Base-by-base conservation (phyloP, 108 stramenopile genomes). In the Skeletonema grethae region DNA sequence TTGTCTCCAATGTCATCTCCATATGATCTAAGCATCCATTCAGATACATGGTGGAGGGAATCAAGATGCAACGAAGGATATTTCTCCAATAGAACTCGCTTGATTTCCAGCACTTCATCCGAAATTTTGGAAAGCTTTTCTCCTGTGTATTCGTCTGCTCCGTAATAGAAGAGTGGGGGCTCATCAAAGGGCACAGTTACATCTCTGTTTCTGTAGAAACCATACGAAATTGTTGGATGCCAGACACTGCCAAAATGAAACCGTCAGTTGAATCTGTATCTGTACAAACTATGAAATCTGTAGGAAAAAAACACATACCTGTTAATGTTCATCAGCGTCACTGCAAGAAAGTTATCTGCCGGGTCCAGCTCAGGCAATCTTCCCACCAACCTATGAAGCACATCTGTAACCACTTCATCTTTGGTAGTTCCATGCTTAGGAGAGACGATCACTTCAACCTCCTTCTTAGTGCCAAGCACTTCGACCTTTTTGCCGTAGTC, bases 301-400 rank as follows among this genome's bases (percentile, higher is more conserved):
- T n/a, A n/a, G n/a, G n/a, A n/a, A n/a, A n/a, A n/a, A n/a, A n/a
- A n/a, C n/a, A n/a, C n/a, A n/a, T n/a, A n/a, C n/a, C n/a, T n/a
- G 65, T 86, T 86, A 69, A 86, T 86, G 50, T 83, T 83, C 85
- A 86, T 86, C 43, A 86, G 66, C 2, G 85, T 86, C 7, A 86
- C 82, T 0, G 85, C 82, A 28, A 86, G 55, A 24, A 86, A 86
- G 63, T 86, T 86, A 58, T 69, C 46, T 1, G 85, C 85, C 11
- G 85, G 85, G 43, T 80, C 69, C 11, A 86, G 45, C 1, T 57
- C 63, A 12, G 85, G 85, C 30, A 80, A 28, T 13, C 36, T 29
- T 24, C 82, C 79, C 28, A 80, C 66, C 22, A 79, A 60, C 0
- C 16, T 15, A 22, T 83, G 82, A 8, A 83, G 56, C 18, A 83